Conservation (phyloP, 345 rosid species). For the Mallotus nudiflorus region DNA sequence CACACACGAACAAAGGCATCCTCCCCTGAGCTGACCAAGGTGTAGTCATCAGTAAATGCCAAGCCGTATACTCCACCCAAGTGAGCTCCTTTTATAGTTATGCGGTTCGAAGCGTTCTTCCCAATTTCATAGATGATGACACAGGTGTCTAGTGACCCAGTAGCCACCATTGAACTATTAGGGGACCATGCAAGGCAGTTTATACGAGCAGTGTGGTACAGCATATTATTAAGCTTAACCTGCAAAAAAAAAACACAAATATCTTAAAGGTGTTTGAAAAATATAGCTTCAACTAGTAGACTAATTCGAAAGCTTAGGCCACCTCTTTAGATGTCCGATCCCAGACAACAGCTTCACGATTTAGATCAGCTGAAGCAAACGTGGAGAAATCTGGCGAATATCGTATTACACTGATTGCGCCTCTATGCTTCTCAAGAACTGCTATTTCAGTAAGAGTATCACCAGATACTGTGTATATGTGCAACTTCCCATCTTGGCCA, state of each 20-base stretch:
- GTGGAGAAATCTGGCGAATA: constrained; percentile 89
- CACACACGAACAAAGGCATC: constrained; percentile 90
- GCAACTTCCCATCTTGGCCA: constrained; percentile 79
- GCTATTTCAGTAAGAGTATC: constrained; percentile 69
- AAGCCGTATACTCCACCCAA: constrained; percentile 87
- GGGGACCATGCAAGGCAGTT: constrained; percentile 95
- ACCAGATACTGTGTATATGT: constrained; percentile 57
- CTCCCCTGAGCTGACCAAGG: constrained; percentile 77
- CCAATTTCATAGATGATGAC: constrained; percentile 74
- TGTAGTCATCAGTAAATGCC: constrained; percentile 62
- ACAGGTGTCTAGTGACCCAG: constrained; percentile 81
- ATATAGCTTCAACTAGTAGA: background rate
- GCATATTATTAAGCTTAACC: constrained; percentile 80
- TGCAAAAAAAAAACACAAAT: constrained; percentile 19
- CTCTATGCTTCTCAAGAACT: constrained; percentile 86
- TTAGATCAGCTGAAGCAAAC: constrained; percentile 90
- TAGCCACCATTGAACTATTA: constrained; percentile 65
- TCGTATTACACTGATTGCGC: constrained; percentile 73
- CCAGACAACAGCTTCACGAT: constrained; percentile 91
- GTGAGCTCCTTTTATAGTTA: constrained; percentile 80
- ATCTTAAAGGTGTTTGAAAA: background rate
- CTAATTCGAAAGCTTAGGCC: background rate
- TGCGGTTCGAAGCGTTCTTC: constrained; percentile 65
- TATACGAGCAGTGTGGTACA: constrained; percentile 80
- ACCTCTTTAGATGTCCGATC: constrained; percentile 82